Base-by-base conservation (phyloP, 163 green algal species). In the Scenedesmus sp. region DNA sequence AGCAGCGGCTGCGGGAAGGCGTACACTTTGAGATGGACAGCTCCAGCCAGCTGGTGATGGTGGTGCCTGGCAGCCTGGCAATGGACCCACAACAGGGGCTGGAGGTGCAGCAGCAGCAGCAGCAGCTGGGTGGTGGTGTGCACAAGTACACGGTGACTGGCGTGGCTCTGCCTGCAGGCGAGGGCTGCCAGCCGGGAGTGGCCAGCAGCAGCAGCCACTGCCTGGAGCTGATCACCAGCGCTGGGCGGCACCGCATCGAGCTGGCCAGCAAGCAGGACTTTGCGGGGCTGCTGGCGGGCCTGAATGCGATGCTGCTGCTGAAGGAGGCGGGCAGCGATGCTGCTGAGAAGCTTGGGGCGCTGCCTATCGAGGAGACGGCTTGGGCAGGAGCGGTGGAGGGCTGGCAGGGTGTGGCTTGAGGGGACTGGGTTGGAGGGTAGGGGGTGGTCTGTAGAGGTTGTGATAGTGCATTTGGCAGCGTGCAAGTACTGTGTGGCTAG, bases 251-350 rank as follows among this genome's bases (percentile, higher is more conserved):
- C 90, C 16, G 26, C 15, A 90, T 93, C 54, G 67, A 87, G 84
- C 73, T 90, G 12, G 83, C 56, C 20, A 90, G 90, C 64, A 26
- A 90, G 76, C 54, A 12, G 7, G 84, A 89, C 26, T 90, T 81
- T 34, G 90, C 84, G 5, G 70, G 67, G 18, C 46, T 93, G 90
- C 56, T 93, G 55, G 90, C 74, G 55, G 90, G 90, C 15, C 74
- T 93, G 56, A 93, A 93, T 54, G 83, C 90, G 26, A 90, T 90
- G 83, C 46, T 93, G 70, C 74, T 93, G 83, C 83, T 93, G 56
- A n/a, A 15, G 4, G 90, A 93, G 67, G 70, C 20, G 23, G 67
- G 67, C 8, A n/a, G 34, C 4, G 84, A 26, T 26, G 79, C 56
- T 23, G 76, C 52, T 4, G 62, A 87, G 67, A 64, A 55, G 52